Evolutionary conservation across 371 early-diverging fungal species (phyloP).

Genomic region (Encephalitozoon romaleae): DNA sequence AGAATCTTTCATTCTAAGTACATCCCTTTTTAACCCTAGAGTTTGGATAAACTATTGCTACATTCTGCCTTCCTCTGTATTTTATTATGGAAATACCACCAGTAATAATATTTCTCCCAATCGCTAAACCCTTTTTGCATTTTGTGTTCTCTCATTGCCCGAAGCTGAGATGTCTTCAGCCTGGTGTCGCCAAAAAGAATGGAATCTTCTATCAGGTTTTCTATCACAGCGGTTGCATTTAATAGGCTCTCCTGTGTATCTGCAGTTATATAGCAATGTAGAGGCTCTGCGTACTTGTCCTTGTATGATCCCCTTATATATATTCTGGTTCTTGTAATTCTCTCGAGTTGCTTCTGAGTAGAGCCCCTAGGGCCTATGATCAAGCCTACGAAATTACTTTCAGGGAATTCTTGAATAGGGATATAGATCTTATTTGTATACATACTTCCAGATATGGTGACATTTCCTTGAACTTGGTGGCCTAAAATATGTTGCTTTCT

Average conservation of each 20-base stretch:
- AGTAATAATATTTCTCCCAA: conserved; percentile 26
- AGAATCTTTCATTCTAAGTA: background rate
- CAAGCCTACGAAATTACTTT: conserved; percentile 87
- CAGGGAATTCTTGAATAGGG: conserved; percentile 80
- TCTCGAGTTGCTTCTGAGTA: conserved; percentile 80
- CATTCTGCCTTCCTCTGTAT: background rate
- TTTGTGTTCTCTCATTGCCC: background rate
- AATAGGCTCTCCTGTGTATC: conserved; percentile 75
- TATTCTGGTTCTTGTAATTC: conserved; percentile 80
- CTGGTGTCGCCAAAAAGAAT: background rate
- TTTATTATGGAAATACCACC: conserved; percentile 25
- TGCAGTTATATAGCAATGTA: conserved; percentile 78
- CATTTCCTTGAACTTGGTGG: background rate
- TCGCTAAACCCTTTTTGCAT: background rate
- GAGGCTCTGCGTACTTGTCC: conserved; percentile 77
- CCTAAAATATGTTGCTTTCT: background rate
- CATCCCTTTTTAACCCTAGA: background rate
- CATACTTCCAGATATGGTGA: background rate
- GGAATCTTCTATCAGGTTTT: conserved; percentile 74
- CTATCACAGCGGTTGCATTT: conserved; percentile 72
- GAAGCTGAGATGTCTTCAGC: background rate
- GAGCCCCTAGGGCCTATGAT: conserved; percentile 88
- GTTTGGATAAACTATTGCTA: background rate
- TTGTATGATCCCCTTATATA: conserved; percentile 89
- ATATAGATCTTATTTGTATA: conserved; percentile 62